Evolutionary conservation across 2,329 filamentous ascomycete genomes (phyloP).

Genomic region (Calonectria pteridis): DNA sequence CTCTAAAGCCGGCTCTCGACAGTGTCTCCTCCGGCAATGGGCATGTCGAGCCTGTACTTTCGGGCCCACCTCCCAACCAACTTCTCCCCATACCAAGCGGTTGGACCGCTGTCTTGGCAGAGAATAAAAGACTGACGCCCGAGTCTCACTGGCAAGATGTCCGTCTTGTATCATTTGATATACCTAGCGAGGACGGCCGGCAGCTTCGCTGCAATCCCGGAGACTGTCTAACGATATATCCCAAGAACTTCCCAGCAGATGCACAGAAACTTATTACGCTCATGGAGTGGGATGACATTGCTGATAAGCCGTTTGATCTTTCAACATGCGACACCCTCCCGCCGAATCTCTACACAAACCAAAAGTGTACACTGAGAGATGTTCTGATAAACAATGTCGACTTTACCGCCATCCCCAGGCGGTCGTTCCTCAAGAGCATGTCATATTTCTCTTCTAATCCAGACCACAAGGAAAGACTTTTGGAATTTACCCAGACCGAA

Average conservation of each 20-base stretch:
- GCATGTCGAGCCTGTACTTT: constrained; percentile 20
- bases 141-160: constrained; percentile 92
- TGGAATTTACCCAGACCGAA: constrained; percentile 84
- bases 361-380: constrained; percentile 73
- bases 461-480: constrained; percentile 82
- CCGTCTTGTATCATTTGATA: constrained; percentile 76
- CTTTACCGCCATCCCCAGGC: constrained; percentile 88
- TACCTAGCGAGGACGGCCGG: constrained; percentile 47
- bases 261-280: constrained; percentile 82
- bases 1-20: constrained; percentile 41
- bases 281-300: constrained; percentile 82
- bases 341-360: constrained; percentile 51
- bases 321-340: constrained; percentile 49
- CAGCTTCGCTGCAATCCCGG: constrained; percentile 71
- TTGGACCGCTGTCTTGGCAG: constrained; percentile 67
- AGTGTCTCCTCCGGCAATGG: constrained; percentile 23
- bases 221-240: constrained; percentile 84
- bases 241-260: constrained; percentile 87
- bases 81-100: constrained; percentile 69
- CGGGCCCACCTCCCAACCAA: constrained; percentile 45
- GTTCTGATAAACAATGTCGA: constrained; percentile 88
- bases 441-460: constrained; percentile 79
- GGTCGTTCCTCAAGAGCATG: constrained; percentile 85
- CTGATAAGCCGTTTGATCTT: constrained; percentile 76
- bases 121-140: constrained; percentile 83